Evolutionary conservation across 257 asterid species (phyloP).

Genomic region (Verbena officinalis): DNA sequence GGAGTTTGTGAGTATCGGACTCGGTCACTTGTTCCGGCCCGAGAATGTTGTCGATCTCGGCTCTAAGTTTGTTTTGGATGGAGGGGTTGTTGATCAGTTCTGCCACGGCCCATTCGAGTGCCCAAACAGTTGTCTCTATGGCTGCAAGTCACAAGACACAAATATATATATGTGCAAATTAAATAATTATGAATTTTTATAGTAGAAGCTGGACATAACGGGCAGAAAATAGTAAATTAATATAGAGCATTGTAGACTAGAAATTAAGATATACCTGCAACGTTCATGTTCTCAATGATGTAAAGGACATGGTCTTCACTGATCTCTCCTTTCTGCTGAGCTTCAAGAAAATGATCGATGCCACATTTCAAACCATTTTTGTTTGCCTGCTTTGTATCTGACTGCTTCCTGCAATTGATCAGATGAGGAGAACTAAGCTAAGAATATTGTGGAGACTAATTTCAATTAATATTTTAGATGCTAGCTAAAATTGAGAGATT

Average conservation of each 20-base stretch:
- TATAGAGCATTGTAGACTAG: too few species aligned
- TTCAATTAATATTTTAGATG: too few species aligned
- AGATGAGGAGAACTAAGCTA: too few species aligned
- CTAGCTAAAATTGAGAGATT: too few species aligned
- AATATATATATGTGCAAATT: too few species aligned
- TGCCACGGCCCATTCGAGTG: slow-evolving; percentile 82
- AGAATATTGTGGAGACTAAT: too few species aligned
- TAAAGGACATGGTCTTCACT: slow-evolving; percentile 69
- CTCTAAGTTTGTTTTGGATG: slow-evolving; percentile 61
- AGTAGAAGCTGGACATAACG: too few species aligned
- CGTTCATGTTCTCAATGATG: slow-evolving; percentile 75
- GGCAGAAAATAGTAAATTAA: too few species aligned
- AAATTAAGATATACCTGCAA: slow-evolving; percentile 71
- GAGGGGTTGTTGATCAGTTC: slow-evolving; percentile 74
- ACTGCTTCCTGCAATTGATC: slow-evolving; percentile 43
- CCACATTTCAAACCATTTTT: slow-evolving; percentile 55
- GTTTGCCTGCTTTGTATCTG: slow-evolving; percentile 36
- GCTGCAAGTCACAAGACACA: too few species aligned
- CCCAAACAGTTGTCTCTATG: slow-evolving; percentile 84
- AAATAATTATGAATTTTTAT: too few species aligned
- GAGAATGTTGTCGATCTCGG: slow-evolving; percentile 56
- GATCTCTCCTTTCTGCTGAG: slow-evolving; percentile 71
- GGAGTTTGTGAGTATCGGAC: slow-evolving; percentile 68
- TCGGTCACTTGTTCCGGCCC: slow-evolving; percentile 74
- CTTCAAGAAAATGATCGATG: slow-evolving; percentile 69